Conservation (phyloP, 768 basidiomycete genomes). For the Tulasnella sp. region DNA sequence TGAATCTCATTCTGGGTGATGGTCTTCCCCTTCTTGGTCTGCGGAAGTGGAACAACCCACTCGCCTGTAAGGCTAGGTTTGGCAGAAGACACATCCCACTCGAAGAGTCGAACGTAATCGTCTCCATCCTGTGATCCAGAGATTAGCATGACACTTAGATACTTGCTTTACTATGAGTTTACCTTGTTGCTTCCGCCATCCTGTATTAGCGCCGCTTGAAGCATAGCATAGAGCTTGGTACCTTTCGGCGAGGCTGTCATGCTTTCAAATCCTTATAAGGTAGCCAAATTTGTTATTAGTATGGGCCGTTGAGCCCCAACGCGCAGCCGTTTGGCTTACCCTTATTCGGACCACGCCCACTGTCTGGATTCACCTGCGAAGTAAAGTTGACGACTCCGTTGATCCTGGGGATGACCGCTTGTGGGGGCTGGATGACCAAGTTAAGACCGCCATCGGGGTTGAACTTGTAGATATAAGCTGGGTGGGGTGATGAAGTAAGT, state of each 20-base stretch:
- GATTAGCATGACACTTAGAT: too few relatives aligned
- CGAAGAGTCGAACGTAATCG: constrained; percentile 44
- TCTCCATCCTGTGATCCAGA: too few relatives aligned
- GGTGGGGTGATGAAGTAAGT: not conserved
- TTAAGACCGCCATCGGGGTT: constrained; percentile 37
- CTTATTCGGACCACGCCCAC: constrained; percentile 46
- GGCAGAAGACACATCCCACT: constrained; percentile 35
- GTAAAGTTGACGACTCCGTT: constrained; percentile 44
- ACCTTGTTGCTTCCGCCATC: constrained; percentile 38
- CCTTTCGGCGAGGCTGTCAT: constrained; percentile 41
- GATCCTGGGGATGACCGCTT: constrained; percentile 40
- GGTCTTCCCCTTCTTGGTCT: constrained; percentile 41
- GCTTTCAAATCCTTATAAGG: constrained; percentile 53
- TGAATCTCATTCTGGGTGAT: constrained; percentile 45
- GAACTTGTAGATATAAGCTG: constrained; percentile 50
- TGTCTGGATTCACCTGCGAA: constrained; percentile 35
- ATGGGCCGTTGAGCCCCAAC: too few relatives aligned
- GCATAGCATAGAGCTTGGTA: constrained; percentile 44
- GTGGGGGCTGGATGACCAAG: constrained; percentile 46
- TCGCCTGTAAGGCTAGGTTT: constrained; percentile 39
- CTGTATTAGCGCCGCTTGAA: constrained; percentile 53
- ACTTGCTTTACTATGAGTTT: too few relatives aligned
- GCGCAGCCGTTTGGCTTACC: too few relatives aligned
- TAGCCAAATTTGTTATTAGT: too few relatives aligned
- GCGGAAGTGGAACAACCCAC: constrained; percentile 49